phyloP scores from a whole-genome alignment of 169 alveolate species.

The Eimeria praecox region DNA sequence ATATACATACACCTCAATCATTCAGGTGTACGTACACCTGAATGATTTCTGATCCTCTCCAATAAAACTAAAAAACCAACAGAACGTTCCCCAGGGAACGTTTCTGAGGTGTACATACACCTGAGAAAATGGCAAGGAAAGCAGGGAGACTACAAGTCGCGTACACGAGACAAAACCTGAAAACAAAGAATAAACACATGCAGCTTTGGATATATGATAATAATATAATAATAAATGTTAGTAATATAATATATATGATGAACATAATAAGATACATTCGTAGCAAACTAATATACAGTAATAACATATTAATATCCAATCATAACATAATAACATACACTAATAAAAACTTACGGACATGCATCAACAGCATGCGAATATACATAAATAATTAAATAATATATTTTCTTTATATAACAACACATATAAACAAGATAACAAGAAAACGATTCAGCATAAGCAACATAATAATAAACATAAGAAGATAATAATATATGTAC shows the following conservation, averaged over 20 bases:
- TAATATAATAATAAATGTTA: no score
- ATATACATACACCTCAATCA: no score
- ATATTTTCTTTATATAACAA: no score
- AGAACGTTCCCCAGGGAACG: no score
- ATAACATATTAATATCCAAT: not conserved
- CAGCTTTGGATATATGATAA: not conserved
- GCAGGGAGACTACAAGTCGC: not conserved
- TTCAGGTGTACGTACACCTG: no score
- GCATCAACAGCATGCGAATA: not conserved
- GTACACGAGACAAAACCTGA: constrained; percentile 42
- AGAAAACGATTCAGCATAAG: not conserved
- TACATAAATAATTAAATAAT: not conserved
- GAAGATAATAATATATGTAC: not conserved
- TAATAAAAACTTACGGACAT: not conserved
- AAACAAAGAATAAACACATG: not conserved
- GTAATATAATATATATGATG: no score
- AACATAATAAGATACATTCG: not conserved
- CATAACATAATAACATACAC: not conserved
- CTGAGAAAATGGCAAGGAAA: not conserved
- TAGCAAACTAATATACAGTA: not conserved
- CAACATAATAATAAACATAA: not conserved
- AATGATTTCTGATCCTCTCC: no score
- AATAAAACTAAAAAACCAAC: no score
- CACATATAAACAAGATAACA: no score
- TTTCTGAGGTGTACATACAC: no score